These are phyloP conservation scores for Jaapia argillacea DNA, from an alignment of 768 basidiomycete genomes.

Conservation along the genomic window DNA sequence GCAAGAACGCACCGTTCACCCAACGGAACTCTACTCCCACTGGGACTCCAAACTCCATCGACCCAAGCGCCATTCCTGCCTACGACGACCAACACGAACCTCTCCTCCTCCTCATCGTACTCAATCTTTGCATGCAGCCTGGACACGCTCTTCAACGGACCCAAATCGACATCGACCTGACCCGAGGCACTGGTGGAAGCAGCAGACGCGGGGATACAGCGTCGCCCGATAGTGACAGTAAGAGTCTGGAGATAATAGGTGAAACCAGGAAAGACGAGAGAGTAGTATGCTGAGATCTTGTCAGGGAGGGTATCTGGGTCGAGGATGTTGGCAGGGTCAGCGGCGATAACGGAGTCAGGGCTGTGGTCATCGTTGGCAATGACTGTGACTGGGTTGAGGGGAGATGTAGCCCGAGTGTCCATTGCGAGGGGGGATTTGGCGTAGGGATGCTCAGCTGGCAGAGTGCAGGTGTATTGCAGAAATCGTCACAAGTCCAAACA, in stretches of 20 bases:
- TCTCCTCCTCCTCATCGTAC: constrained; percentile 83
- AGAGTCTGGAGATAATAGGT: constrained; percentile 97
- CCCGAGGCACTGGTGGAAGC: constrained; percentile 47
- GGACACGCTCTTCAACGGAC: constrained; percentile 95
- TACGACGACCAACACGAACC: constrained; percentile 82
- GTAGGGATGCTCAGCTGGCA: no score
- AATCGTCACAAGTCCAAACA: no score
- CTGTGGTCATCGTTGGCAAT: no score
- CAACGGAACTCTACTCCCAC: constrained; percentile 79
- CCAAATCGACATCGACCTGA: constrained; percentile 84
- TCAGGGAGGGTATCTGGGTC: constrained; percentile 32
- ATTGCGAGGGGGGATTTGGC: no score
- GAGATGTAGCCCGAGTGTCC: no score
- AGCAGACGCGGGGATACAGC: constrained; percentile 54
- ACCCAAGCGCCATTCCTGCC: constrained; percentile 99
- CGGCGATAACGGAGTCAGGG: constrained; percentile 18
- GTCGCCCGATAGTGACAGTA: constrained; percentile 86
- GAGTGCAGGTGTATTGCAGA: no score
- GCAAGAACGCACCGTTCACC: constrained; percentile 56
- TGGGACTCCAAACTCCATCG: constrained; percentile 90
- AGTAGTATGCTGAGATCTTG: constrained; percentile 90
- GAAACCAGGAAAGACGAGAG: constrained; percentile 87
- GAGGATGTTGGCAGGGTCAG: constrained; percentile 15
- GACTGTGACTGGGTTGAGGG: no score
- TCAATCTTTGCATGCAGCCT: constrained; percentile 92